Evolutionary conservation across 768 basidiomycete genomes (phyloP).

Genomic region (Suillus americanus): DNA sequence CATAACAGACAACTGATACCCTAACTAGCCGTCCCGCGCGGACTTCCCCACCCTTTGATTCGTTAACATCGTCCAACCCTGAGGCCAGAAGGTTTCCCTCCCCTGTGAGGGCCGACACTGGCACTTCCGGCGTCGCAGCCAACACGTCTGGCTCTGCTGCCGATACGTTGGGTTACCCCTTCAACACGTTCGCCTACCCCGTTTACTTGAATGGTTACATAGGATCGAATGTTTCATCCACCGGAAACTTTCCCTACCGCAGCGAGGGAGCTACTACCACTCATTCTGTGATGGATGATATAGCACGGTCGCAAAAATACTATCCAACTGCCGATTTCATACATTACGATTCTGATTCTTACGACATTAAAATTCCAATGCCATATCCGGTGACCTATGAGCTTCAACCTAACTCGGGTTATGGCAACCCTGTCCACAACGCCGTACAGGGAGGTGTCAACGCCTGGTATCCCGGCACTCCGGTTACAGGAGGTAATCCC

Average conservation of each 20-base stretch:
- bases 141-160: background rate
- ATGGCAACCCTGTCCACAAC: too few relatives aligned
- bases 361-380: too few relatives aligned
- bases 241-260: too few relatives aligned
- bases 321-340: background rate
- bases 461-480: rapidly evolving
- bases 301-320: background rate
- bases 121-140: background rate
- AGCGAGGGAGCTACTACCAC: background rate
- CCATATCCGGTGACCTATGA: too few relatives aligned
- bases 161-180: background rate
- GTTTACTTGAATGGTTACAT: too few relatives aligned
- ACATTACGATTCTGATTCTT: rapidly evolving
- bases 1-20: background rate
- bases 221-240: too few relatives aligned
- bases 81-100: background rate
- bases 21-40: background rate
- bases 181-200: background rate
- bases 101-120: too few relatives aligned
- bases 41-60: background rate
- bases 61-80: too few relatives aligned
- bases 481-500: background rate
- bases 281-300: too few relatives aligned
- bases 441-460: too few relatives aligned
- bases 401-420: too few relatives aligned